Evolutionary conservation across 352 stramenopile genomes (phyloP), one percentile per base, ranked within the genome.

Genomic region (Sclerospora graminicola): DNA sequence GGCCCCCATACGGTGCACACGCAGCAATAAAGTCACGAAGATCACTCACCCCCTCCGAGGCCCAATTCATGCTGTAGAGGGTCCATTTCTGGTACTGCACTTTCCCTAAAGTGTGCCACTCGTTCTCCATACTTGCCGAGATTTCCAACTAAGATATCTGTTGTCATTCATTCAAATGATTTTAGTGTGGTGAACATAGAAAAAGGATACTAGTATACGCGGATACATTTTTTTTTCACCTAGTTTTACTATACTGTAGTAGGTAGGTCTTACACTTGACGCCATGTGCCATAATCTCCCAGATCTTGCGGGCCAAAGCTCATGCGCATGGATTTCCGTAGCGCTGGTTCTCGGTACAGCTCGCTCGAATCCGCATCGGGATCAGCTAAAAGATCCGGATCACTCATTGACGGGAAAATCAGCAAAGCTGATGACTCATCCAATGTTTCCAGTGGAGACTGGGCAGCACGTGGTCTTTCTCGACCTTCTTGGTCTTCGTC

Each of bases 71-170:
- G 31, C 80, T 68, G 60, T 86, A 89, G 35, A 74, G 55, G 10
- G 69, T 55, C 74, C 77, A 88, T 58, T 85, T 88, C 66, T 89
- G 74, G 64, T 91, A 91, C 69, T 88, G 80, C 23, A 86, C 77
- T 55, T 86, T 85, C 48, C 80, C 77, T 27, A 91, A 62, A 44
- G 77, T 86, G 49, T 91, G 76, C 80, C 76, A 88, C 53, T 91
- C 76, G 48, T 64, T 76, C 63, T 84, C 71, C 73, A 85, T 84
- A 5, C 15, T 19, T 14, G 3, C 13, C 10, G 30, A 36, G 21
- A 26, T 26, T 6, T 26, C 21, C 4, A 26, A 7, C 21, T 3
- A 26, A 6, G 4, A 6, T 26, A 26, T 3, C 6, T 26, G 21
- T 3, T 26, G 21, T 26, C 6, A 26, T 6, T 3, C 21, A 26